These are phyloP conservation scores for Aspergillus fischeri DNA, from an alignment of 2,329 filamentous ascomycete species.

Conservation along the genomic window DNA sequence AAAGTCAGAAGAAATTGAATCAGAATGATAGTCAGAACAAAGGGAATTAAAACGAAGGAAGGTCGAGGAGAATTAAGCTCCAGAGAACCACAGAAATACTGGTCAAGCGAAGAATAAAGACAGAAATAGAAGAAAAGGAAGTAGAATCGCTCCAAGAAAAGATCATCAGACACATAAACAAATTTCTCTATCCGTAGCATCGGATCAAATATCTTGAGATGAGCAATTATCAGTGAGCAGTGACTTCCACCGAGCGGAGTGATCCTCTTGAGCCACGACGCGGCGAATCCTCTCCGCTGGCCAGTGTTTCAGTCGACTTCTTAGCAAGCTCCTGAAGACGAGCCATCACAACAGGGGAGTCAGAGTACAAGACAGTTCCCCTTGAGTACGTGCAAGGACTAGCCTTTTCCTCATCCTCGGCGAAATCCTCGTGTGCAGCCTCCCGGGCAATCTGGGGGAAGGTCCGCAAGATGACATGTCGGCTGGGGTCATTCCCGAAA, in stretches of 20 bases:
- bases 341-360: constrained; percentile 41
- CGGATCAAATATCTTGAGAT: neutral
- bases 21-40: neutral
- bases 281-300: constrained; percentile 6
- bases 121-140: neutral
- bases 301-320: constrained; percentile 20
- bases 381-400: constrained; percentile 45
- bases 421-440: constrained; percentile 46
- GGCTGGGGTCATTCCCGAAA: constrained; percentile 22
- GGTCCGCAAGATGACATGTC: constrained; percentile 47
- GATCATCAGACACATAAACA: neutral
- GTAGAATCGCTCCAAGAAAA: neutral
- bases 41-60: neutral
- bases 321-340: constrained; percentile 38
- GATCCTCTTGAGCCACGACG: constrained; percentile 14
- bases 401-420: constrained; percentile 44
- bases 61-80: neutral
- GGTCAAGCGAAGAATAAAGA: neutral
- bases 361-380: constrained; percentile 49
- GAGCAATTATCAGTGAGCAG: neutral
- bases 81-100: neutral
- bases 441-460: constrained; percentile 53
- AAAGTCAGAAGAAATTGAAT: neutral
- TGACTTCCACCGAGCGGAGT: neutral
- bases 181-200: neutral